A percentile compares a stretch with the other conserved stretches of the same genome.
Conservation (phyloP, 1,284 basidiomycete species). For the Cutaneotrichosporon cutaneum region DNA sequence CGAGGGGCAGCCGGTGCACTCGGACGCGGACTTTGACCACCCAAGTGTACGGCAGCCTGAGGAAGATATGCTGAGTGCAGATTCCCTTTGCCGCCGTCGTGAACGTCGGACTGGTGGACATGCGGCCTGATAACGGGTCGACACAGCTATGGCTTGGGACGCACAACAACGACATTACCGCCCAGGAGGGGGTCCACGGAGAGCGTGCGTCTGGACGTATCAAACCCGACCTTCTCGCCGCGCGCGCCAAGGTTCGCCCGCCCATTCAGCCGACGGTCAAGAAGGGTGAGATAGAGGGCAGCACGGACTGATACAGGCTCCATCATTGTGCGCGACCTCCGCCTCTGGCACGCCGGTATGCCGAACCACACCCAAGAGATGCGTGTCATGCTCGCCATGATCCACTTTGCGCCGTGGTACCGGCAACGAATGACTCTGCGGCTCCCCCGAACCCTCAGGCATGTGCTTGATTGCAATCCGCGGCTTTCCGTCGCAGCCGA, state of each 20-base stretch:
- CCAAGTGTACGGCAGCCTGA: conserved; percentile 7
- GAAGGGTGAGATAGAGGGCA: background rate
- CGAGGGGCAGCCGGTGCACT: conserved; percentile 18
- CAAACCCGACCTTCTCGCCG: conserved; percentile 6
- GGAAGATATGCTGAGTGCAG: background rate
- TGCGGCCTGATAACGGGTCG: conserved; percentile 13
- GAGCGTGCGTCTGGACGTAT: conserved; percentile 12
- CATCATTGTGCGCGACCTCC: conserved; percentile 11
- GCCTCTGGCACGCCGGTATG: conserved; percentile 16
- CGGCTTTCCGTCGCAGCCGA: conserved; percentile 3
- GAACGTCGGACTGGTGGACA: conserved; percentile 17
- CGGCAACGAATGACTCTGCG: conserved; percentile 11
- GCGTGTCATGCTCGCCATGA: conserved; percentile 15
- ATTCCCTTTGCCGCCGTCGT: conserved; percentile 15
- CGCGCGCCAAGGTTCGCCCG: background rate
- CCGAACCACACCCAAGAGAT: conserved; percentile 10
- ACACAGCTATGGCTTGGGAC: conserved; percentile 13
- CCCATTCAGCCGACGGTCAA: conserved; percentile 11
- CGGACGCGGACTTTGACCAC: conserved; percentile 19
- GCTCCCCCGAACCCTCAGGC: conserved; percentile 7
- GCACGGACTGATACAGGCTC: background rate
- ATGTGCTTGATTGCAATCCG: conserved; percentile 3
- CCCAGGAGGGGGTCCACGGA: conserved; percentile 11
- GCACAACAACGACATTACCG: conserved; percentile 2
- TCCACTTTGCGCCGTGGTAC: conserved; percentile 17